phyloP scores from a whole-genome alignment of 768 basidiomycete genomes.

The Kwoniella mangroviensis region DNA sequence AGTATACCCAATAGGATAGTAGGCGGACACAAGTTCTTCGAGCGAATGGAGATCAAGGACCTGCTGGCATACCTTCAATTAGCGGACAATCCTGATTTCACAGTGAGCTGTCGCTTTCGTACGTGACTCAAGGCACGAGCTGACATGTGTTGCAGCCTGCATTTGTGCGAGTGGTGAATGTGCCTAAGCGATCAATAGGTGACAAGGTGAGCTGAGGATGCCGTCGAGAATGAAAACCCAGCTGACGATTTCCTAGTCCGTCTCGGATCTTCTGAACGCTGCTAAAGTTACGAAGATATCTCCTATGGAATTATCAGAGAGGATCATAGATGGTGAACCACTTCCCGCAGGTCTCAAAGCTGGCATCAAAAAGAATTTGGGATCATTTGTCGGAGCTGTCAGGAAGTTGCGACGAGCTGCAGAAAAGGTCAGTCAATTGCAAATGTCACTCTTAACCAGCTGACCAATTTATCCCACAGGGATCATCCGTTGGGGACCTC shows the following conservation, averaged over 20 bases:
- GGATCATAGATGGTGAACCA: conserved; percentile 66
- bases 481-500: conserved; percentile 67
- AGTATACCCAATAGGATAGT: conserved; percentile 78
- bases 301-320: conserved; percentile 67
- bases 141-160: conserved; percentile 64
- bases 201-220: conserved; percentile 65
- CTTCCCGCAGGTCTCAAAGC: conserved; percentile 69
- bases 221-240: background rate
- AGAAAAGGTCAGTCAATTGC: conserved; percentile 60
- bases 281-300: conserved; percentile 65
- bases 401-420: conserved; percentile 65
- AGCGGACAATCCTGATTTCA: conserved; percentile 66
- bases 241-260: conserved; percentile 61
- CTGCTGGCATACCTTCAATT: conserved; percentile 80
- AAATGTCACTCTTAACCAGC: background rate
- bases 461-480: conserved; percentile 58
- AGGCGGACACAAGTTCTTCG: conserved; percentile 84
- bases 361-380: conserved; percentile 68
- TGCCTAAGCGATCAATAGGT: conserved; percentile 73
- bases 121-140: background rate
- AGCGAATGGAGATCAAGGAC: conserved; percentile 81
- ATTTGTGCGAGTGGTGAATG: conserved; percentile 72
- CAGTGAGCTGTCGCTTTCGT: conserved; percentile 33
- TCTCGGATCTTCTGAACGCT: conserved; percentile 65
- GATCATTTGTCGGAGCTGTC: conserved; percentile 67